Conservation (phyloP, 768 basidiomycete genomes). For the Ephemerocybe angulata region DNA sequence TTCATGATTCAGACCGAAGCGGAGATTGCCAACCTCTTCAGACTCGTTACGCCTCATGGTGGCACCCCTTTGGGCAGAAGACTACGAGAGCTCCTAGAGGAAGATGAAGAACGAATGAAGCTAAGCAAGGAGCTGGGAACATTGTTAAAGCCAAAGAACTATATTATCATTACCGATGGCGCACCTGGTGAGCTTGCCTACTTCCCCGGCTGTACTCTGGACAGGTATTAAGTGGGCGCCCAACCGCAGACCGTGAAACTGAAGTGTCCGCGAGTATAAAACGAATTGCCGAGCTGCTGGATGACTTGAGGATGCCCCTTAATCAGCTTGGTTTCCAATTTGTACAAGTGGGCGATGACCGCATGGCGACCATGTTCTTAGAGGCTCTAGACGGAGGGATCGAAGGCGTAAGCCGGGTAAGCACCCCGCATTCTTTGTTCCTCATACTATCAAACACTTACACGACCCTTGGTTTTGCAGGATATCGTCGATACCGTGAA, state of each 20-base stretch:
- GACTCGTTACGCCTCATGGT: neutral
- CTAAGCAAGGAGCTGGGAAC: neutral
- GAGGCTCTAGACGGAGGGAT: neutral
- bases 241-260: no score
- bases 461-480: neutral
- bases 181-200: neutral
- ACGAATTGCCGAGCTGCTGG: neutral
- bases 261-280: neutral
- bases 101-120: neutral
- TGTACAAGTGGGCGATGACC: conserved; percentile 4
- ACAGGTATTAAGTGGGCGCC: no score
- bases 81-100: neutral
- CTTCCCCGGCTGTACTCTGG: no score
- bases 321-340: conserved; percentile 9
- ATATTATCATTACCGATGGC: conserved; percentile 10
- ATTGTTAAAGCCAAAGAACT: neutral
- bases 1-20: neutral
- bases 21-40: neutral
- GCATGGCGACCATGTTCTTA: neutral
- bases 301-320: no score
- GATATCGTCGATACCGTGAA: conserved; percentile 9
- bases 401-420: neutral
- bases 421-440: neutral
- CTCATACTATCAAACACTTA: neutral
- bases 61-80: neutral